Conservation (phyloP, 768 basidiomycete species). For the Rhodotorula paludigena region DNA sequence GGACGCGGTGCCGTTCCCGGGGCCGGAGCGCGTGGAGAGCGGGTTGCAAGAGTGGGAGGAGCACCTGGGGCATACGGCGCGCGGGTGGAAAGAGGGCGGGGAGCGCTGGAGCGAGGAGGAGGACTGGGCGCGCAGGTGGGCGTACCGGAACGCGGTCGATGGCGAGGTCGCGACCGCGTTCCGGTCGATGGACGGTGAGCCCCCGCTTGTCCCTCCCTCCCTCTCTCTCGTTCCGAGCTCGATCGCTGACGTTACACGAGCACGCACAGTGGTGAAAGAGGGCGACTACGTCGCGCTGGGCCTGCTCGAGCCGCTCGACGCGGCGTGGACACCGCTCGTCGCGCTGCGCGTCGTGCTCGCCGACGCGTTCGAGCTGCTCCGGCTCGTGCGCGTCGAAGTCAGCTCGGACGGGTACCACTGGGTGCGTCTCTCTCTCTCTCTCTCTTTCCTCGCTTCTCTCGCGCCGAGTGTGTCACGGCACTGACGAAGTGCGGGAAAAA, state of each 20-base stretch:
- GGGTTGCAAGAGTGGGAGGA: slow-evolving; percentile 28
- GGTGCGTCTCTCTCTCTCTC: slow-evolving; percentile 14
- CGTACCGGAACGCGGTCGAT: slow-evolving; percentile 33
- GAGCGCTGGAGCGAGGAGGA: slow-evolving; percentile 24
- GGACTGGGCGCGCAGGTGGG: slow-evolving; percentile 20
- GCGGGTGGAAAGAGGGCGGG: slow-evolving; percentile 18
- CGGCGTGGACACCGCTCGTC: slow-evolving; percentile 1
- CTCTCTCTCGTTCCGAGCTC: too few relatives aligned
- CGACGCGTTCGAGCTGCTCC: slow-evolving; percentile 13
- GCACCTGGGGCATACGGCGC: slow-evolving; percentile 1
- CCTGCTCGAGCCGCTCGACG: slow-evolving; percentile 25
- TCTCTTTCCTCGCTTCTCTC: not conserved
- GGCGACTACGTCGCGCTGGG: slow-evolving; percentile 37
- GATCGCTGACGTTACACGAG: not conserved
- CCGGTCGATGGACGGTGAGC: slow-evolving; percentile 36
- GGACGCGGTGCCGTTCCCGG: slow-evolving; percentile 24
- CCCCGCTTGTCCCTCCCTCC: not conserved
- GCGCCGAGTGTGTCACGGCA: not conserved
- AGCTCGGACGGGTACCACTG: slow-evolving; percentile 23
- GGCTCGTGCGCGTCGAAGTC: slow-evolving; percentile 8
- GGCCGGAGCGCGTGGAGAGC: not conserved
- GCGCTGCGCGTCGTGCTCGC: slow-evolving; percentile 21
- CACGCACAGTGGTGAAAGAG: slow-evolving; percentile 4
- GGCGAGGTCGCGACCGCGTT: slow-evolving; percentile 33
- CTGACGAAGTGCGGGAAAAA: too few relatives aligned